Evolutionary conservation across 768 basidiomycete species (phyloP).

Genomic region (Mycena vitilis): DNA sequence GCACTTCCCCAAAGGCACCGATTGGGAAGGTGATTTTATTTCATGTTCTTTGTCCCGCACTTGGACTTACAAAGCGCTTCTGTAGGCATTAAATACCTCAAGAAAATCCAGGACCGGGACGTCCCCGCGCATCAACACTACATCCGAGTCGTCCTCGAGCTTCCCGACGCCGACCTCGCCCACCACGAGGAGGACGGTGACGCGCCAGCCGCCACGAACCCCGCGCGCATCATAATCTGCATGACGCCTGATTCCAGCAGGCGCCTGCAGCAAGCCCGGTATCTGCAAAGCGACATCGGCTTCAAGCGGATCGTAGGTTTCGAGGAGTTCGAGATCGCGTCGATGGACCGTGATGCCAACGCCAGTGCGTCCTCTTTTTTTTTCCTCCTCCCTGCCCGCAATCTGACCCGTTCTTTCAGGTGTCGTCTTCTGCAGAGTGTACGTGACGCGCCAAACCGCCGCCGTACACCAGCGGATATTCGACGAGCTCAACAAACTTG

Average conservation of each 20-base stretch:
- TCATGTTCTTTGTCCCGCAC: too few relatives aligned
- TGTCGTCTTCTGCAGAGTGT: background rate
- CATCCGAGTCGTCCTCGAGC: background rate
- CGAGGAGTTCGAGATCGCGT: background rate
- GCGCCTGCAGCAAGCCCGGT: background rate
- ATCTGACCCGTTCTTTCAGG: background rate
- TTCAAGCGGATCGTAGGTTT: background rate
- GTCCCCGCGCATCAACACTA: background rate
- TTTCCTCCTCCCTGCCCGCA: too few relatives aligned
- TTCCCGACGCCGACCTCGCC: background rate
- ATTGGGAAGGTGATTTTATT: slow-evolving; percentile 1
- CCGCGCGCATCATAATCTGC: background rate
- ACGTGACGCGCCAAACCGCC: background rate
- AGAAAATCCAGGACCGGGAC: background rate
- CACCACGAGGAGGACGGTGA: background rate
- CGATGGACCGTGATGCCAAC: background rate
- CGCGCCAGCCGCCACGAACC: too few relatives aligned
- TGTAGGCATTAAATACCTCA: background rate
- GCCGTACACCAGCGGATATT: background rate
- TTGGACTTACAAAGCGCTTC: background rate
- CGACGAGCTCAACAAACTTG: background rate
- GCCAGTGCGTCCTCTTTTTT: background rate
- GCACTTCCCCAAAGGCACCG: slow-evolving; percentile 1
- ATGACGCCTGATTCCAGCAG: background rate
- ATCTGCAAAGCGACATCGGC: background rate